Percentiles rank a stretch among this genome's conserved stretches.
Evolutionary conservation across 441 rosid species (phyloP).

Genomic region (Aquilaria agallochum): DNA sequence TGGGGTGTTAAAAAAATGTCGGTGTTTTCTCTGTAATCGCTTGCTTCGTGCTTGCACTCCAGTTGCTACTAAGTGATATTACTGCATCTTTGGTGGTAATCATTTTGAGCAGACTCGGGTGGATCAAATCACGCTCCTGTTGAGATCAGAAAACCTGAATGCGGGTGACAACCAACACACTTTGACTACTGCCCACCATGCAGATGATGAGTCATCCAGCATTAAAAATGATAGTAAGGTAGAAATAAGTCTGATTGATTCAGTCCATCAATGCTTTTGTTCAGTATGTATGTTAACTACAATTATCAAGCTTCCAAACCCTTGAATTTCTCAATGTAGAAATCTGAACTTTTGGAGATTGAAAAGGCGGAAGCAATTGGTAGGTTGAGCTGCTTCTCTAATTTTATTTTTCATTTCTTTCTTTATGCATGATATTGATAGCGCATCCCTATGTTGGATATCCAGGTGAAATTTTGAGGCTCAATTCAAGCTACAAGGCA

Average conservation of each 20-base stretch:
- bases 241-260: conserved; percentile 7
- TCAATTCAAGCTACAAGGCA: conserved; percentile 80
- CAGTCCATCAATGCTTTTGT: not conserved
- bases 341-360: conserved; percentile 51
- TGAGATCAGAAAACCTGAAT: conserved; percentile 55
- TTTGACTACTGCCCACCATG: conserved; percentile 25
- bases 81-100: conserved; percentile 45
- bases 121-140: conserved; percentile 63
- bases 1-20: conserved; percentile 42
- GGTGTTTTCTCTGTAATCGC: conserved; percentile 50
- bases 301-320: conserved; percentile 15
- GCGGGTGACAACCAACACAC: conserved; percentile 26
- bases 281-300: conserved; percentile 4
- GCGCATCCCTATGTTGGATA: conserved; percentile 13
- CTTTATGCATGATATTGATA: not conserved
- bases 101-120: conserved; percentile 92
- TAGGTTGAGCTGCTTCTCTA: conserved; percentile 20
- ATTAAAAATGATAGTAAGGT: conserved; percentile 35
- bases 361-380: conserved; percentile 84
- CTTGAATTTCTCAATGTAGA: conserved; percentile 40
- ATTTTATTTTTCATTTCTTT: not conserved
- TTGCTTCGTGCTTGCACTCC: conserved; percentile 60
- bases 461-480: conserved; percentile 78
- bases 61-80: conserved; percentile 73
- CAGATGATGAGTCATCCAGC: conserved; percentile 25